Evolutionary conservation across 129 eudicot genomes (phyloP), one percentile per base, ranked within the genome.

Genomic region (Smallanthus sonchifolius): DNA sequence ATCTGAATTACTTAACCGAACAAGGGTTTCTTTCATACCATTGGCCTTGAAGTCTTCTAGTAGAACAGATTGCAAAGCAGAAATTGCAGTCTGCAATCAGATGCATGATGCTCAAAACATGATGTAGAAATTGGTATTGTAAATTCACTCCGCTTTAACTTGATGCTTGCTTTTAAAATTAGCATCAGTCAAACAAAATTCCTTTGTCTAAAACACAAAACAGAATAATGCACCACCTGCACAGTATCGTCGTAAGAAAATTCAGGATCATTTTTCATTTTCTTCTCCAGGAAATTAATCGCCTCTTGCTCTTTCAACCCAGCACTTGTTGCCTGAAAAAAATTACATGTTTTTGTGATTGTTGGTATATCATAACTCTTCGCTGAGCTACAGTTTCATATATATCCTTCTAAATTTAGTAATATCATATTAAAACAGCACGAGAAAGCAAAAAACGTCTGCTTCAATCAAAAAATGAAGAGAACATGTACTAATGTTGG

Each of bases 41-140:
- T 74, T 94, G 66, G 98, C 98, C 88, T 94, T 94, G 82, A 90
- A 90, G 83, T 94, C 98, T 78, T 90, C 98, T 84, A 90, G 98
- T 7, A 94, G 84, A 71, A 94, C 97, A 68, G 97, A 90, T 80
- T 94, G 98, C 77, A 94, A 85, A 66, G 97, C 98, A 37, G 98
- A 90, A 57, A 94, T 90, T 43, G 98, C 93, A 83, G 98, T 90
- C 98, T 94, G 75, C 82, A 82, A 42, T 43, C 42, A 79, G 45
- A 55, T 19, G 77, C 56, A 39, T 7, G 47, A 81, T 54, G 56
- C 73, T 32, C n/a, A 62, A 55, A 5, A 28, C 30, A 36, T 32
- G 1, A 3, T 6, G 45, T 36, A 34, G 38, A 9, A 63, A 13
- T 15, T 15, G 37, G 19, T 68, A 73, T 17, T 7, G 16, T 65